These are phyloP conservation scores for Byssoonygena ceratinophila DNA, from an alignment of 2,329 filamentous ascomycete species.

Conservation along the genomic window DNA sequence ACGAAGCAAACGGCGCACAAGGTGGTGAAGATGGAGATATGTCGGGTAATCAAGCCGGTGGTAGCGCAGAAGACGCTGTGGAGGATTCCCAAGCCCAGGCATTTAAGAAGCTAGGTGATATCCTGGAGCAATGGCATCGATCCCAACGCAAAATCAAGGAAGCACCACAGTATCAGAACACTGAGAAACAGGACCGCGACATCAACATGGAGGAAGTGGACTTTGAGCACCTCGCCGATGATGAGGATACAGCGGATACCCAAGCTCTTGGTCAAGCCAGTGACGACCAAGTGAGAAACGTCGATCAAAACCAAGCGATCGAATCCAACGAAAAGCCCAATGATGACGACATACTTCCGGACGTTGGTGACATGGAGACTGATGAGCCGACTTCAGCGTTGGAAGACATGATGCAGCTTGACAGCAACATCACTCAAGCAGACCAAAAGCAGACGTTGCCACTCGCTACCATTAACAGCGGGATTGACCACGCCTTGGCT, in stretches of 20 bases:
- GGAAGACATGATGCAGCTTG: conserved; percentile 38
- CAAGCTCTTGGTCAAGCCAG: conserved; percentile 84
- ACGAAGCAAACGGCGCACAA: conserved; percentile 34
- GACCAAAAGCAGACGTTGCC: conserved; percentile 25
- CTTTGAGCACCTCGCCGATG: conserved; percentile 84
- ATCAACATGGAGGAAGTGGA: conserved; percentile 69
- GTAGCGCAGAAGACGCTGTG: conserved; percentile 27
- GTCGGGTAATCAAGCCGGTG: conserved; percentile 22
- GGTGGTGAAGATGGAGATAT: conserved; percentile 30
- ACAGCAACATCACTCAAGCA: conserved; percentile 26
- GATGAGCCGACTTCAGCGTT: conserved; percentile 37
- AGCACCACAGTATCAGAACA: conserved; percentile 44
- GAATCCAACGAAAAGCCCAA: conserved; percentile 52
- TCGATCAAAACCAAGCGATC: conserved; percentile 83
- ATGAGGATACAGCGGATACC: conserved; percentile 69
- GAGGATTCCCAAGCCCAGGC: conserved; percentile 50
- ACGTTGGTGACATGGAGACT: conserved; percentile 35
- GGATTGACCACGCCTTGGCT: conserved; percentile 23
- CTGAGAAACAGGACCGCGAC: conserved; percentile 46
- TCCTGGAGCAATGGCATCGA: conserved; percentile 83
- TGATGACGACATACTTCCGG: conserved; percentile 49
- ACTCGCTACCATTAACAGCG: conserved; percentile 24
- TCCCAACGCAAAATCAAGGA: conserved; percentile 73
- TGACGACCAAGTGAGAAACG: conserved; percentile 72
- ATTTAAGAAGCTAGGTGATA: conserved; percentile 90